These are phyloP conservation scores for Chlorophyllum brunneum DNA, from an alignment of 768 basidiomycete species.

Conservation along the genomic window DNA sequence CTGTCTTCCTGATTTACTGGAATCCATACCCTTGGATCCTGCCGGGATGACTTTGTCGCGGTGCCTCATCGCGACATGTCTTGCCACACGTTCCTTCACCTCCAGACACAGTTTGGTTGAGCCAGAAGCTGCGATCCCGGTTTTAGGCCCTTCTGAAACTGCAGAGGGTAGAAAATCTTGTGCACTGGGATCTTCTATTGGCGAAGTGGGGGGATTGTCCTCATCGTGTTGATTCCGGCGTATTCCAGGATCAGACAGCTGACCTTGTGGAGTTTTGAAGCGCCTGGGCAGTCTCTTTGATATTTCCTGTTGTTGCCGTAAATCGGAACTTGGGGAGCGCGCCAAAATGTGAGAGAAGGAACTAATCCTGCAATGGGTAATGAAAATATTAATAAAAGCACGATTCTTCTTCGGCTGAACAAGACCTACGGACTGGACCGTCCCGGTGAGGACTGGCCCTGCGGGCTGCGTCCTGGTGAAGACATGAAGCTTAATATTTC, in stretches of 20 bases:
- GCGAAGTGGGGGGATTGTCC: conserved; percentile 25
- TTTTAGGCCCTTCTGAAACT: conserved; percentile 9
- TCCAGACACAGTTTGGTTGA: conserved; percentile 29
- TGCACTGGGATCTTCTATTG: conserved; percentile 29
- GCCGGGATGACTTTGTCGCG: conserved; percentile 28
- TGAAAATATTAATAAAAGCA: background rate
- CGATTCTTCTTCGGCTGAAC: background rate
- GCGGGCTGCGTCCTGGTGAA: conserved; percentile 2
- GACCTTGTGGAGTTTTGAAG: conserved; percentile 1
- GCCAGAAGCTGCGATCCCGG: conserved; percentile 16
- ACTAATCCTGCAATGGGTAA: background rate
- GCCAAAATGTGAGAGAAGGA: conserved; percentile 9
- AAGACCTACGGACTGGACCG: conserved; percentile 8
- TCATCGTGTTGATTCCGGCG: conserved; percentile 3
- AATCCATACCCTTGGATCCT: conserved; percentile 14
- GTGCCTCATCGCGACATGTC: conserved; percentile 24
- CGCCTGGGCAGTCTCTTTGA: background rate
- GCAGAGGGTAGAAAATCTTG: conserved; percentile 1
- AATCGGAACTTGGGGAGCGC: background rate
- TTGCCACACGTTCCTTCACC: conserved; percentile 32
- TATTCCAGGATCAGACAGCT: background rate
- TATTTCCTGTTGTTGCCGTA: background rate
- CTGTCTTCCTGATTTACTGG: conserved; percentile 9
- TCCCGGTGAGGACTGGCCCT: background rate
- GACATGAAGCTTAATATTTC: conserved; percentile 8